Evolutionary conservation across 1,284 basidiomycete species (phyloP), one percentile per base, ranked within the genome.

Genomic region (Inonotus hispidus): DNA sequence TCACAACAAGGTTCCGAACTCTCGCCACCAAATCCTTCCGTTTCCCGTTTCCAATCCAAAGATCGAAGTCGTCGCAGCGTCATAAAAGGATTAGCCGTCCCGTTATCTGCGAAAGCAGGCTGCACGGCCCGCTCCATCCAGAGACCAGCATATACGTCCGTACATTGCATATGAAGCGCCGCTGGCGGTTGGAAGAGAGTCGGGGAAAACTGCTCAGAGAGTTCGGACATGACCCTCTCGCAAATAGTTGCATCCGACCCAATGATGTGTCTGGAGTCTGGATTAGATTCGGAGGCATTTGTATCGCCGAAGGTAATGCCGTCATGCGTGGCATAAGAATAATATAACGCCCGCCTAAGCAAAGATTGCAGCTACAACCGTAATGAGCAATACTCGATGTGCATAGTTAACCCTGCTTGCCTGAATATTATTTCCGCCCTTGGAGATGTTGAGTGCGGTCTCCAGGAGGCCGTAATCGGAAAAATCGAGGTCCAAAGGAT

Each of bases 121-220:
- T 80, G 74, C 43, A 87, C 85, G 11, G 90, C 85, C 39, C 82
- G 74, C 14, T 76, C 66, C 79, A 88, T 86, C 88, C 88, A 90
- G 56, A 72, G 76, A 60, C 85, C 83, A 0, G 86, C 88, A 59
- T 90, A 78, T 0, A 82, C 72, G 68, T 88, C 82, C 8, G 87
- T 89, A 70, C 88, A 90, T 2, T 72, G 73, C 85, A 88, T 88
- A 68, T 90, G 88, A 1, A 77, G 73, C 14, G 84, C 84, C 6
- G 81, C 78, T 16, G 85, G 79, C 45, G 85, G 81, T 2, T 88
- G 88, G 70, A 90, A 90, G 1, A 90, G 73, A 47, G 84, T 75
- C 0, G 88, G 85, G 0, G 87, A 86, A 69, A 89, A 88, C 68
- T 87, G 78, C 1, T 76, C 77, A 61, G 90, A 81, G 62, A 89